These are phyloP conservation scores for Thymus mandschuricus DNA, from an alignment of 257 asterid species.

Conservation along the genomic window DNA sequence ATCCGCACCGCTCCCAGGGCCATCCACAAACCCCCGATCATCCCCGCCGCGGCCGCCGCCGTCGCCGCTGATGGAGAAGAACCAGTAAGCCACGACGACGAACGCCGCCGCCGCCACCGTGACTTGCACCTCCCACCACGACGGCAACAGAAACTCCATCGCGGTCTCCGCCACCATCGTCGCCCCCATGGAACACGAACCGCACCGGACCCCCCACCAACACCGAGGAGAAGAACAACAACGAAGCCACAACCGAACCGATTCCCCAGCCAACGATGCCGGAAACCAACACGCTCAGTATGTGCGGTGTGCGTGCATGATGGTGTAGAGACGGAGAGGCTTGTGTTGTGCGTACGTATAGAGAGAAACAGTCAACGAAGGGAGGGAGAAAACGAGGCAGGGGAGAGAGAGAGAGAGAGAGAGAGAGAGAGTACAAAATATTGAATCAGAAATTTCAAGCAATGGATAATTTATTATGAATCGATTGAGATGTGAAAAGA, in stretches of 20 bases:
- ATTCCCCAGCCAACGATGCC: background rate
- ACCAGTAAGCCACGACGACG: constrained; percentile 61
- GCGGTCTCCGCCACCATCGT: constrained; percentile 44
- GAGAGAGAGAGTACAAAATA: constrained; percentile 22
- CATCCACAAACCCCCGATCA: constrained; percentile 48
- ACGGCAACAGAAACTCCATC: constrained; percentile 67
- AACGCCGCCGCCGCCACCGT: constrained; percentile 71
- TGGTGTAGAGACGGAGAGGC: constrained; percentile 27
- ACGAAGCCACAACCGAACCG: background rate
- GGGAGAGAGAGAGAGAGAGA: too few species aligned
- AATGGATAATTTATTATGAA: constrained; percentile 3
- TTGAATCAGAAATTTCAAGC: constrained; percentile 22
- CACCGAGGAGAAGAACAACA: background rate
- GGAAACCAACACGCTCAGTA: constrained; percentile 30
- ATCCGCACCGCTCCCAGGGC: constrained; percentile 36
- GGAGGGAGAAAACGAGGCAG: constrained; percentile 41
- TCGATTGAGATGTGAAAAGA: background rate
- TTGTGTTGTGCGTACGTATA: constrained; percentile 17
- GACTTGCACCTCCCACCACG: constrained; percentile 96
- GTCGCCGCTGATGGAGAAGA: constrained; percentile 56
- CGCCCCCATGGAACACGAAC: constrained; percentile 24
- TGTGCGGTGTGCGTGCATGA: constrained; percentile 44
- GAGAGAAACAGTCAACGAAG: constrained; percentile 36
- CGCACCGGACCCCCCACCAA: constrained; percentile 17
- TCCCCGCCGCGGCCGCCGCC: constrained; percentile 50